Evolutionary conservation across 2,329 filamentous ascomycete genomes (phyloP).

Genomic region (Claviceps lovelessii): DNA sequence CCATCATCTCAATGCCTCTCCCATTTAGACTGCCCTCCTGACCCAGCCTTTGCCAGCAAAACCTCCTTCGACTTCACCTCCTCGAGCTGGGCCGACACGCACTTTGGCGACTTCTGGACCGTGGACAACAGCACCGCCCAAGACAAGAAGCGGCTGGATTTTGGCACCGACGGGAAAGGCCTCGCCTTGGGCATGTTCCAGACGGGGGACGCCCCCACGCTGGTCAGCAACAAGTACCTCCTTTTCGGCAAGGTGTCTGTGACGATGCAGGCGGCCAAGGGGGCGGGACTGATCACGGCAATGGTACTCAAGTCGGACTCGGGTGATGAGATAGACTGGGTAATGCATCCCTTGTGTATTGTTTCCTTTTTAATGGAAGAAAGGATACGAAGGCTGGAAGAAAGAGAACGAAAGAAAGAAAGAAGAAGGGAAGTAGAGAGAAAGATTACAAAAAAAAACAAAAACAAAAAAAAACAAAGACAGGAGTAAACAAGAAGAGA

Average conservation of each 20-base stretch:
- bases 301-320: conserved; percentile 64
- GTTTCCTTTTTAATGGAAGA: too few species aligned
- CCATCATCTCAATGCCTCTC: not conserved
- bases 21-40: conserved; percentile 37
- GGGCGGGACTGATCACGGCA: conserved; percentile 62
- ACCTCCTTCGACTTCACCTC: conserved; percentile 46
- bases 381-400: too few species aligned
- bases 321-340: conserved; percentile 54
- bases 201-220: conserved; percentile 42
- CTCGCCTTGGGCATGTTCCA: conserved; percentile 40
- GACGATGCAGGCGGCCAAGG: conserved; percentile 54
- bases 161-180: conserved; percentile 15
- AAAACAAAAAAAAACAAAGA: not conserved
- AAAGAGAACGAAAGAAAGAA: too few species aligned
- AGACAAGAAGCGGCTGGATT: conserved; percentile 14
- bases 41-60: conserved; percentile 50
- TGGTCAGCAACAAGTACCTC: conserved; percentile 61
- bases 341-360: conserved; percentile 1
- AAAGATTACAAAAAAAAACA: not conserved
- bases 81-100: conserved; percentile 31
- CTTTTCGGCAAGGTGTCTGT: conserved; percentile 70
- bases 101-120: conserved; percentile 15
- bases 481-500: not conserved
- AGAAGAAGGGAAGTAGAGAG: too few species aligned
- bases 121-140: conserved; percentile 19